A percentile compares a stretch with the other conserved stretches of the same genome.
These are phyloP conservation scores for Aspergillus avenaceus DNA, from an alignment of 495 filamentous ascomycete species.

Conservation along the genomic window DNA sequence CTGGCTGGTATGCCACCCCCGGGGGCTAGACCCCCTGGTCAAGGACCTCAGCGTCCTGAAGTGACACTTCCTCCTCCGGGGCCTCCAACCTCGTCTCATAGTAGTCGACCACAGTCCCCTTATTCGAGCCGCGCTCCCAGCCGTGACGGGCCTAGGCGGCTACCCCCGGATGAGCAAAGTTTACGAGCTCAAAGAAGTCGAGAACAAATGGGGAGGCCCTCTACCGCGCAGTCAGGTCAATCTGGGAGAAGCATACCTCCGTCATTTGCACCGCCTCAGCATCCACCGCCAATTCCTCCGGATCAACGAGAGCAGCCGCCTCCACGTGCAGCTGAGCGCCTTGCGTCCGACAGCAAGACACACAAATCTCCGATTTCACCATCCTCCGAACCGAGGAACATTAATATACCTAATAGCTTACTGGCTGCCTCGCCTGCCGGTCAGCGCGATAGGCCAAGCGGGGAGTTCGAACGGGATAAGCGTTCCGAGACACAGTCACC, in stretches of 20 bases:
- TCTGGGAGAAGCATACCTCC: slow-evolving; percentile 23
- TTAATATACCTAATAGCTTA: slow-evolving; percentile 20
- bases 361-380: slow-evolving; percentile 16
- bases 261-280: slow-evolving; percentile 19
- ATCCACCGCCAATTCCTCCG: slow-evolving; percentile 14
- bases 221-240: slow-evolving; percentile 31
- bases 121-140: slow-evolving; percentile 29
- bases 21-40: slow-evolving; percentile 28
- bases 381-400: slow-evolving; percentile 20
- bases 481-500: slow-evolving; percentile 21
- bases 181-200: slow-evolving; percentile 43
- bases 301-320: slow-evolving; percentile 22
- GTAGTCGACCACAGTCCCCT: slow-evolving; percentile 23
- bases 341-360: slow-evolving; percentile 15
- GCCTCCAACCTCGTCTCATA: slow-evolving; percentile 18
- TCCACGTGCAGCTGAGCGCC: slow-evolving; percentile 23
- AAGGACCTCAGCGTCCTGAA: slow-evolving; percentile 31
- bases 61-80: slow-evolving; percentile 29
- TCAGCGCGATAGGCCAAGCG: slow-evolving; percentile 8
- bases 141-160: slow-evolving; percentile 35
- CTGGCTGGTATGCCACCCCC: slow-evolving; percentile 49
- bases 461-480: slow-evolving; percentile 14
- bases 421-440: slow-evolving; percentile 12
- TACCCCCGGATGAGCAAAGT: slow-evolving; percentile 38
- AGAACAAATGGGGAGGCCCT: slow-evolving; percentile 42